Percentiles rank a stretch among this genome's conserved stretches.
phyloP scores from a whole-genome alignment of 495 filamentous ascomycete species.

The Lindgomyces ingoldianus region DNA sequence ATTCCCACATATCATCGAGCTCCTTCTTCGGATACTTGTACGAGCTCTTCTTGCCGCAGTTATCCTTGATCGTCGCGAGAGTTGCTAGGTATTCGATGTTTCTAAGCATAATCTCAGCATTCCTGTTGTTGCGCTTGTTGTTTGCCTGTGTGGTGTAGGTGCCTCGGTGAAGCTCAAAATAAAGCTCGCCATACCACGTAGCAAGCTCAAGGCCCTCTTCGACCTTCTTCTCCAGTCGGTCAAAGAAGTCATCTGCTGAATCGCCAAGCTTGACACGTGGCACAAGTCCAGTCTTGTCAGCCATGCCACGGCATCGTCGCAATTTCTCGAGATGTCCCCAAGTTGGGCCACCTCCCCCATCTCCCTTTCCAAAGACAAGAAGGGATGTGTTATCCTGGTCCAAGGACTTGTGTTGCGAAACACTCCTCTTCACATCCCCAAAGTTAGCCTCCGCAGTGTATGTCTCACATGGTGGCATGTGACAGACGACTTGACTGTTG shows the following conservation, averaged over 20 bases:
- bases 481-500: conserved; percentile 92
- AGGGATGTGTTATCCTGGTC: conserved; percentile 86
- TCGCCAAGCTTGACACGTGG: conserved; percentile 87
- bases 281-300: conserved; percentile 78
- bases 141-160: conserved; percentile 97
- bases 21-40: conserved; percentile 92
- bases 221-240: conserved; percentile 70
- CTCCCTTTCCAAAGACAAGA: conserved; percentile 92
- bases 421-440: conserved; percentile 87
- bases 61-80: conserved; percentile 69
- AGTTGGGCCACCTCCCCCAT: conserved; percentile 95
- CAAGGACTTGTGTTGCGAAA: conserved; percentile 92
- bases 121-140: conserved; percentile 92
- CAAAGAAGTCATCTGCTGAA: conserved; percentile 97
- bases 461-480: conserved; percentile 93
- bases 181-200: conserved; percentile 97
- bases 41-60: conserved; percentile 36
- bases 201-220: conserved; percentile 74
- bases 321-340: conserved; percentile 93
- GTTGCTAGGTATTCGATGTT: conserved; percentile 90
- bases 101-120: conserved; percentile 77
- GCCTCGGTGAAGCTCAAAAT: conserved; percentile 94
- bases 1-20: conserved; percentile 94
- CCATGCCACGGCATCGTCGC: conserved; percentile 88
- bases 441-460: conserved; percentile 95